Base-by-base conservation (phyloP, 2,329 filamentous ascomycete species). In the Orbilia oligospora region DNA sequence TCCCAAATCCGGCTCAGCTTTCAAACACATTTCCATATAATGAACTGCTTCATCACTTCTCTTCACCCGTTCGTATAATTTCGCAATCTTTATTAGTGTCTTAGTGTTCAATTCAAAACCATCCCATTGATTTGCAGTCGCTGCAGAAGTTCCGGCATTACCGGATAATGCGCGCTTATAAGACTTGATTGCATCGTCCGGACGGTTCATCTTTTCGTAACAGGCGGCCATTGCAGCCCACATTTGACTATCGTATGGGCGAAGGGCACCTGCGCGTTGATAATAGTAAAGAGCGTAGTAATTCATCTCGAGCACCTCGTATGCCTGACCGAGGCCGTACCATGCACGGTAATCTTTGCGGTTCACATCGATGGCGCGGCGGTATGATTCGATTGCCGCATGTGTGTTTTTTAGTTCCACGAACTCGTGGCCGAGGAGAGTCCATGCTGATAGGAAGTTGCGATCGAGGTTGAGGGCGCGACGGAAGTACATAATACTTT, bases 401-500 rank as follows among this genome's bases (percentile, higher is more conserved):
- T 99, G 96, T 0, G 95, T 98, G 83, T 99, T 99, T 83, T 98
- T 99, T 85, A 99, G 90, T 84, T 99, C 96, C 68, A 98, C 94
- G 82, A 97, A 99, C 84, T 99, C 96, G 84, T 99, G 96, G 0
- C 96, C 96, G 95, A 99, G 98, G 0, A 99, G 87, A 0, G 96
- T 99, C 96, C 96, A 99, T 0, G 96, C 96, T 0, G 94, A 97
- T 16, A 97, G 88, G 83, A 96, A 99, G 27, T 91, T 91, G 9
- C 95, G 91, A 83, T 99, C 96, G 0, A 99, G 87, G 0, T 93
- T 97, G 20, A 99, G 86, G 0, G 96, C 96, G 22, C 96, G 91
- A 2, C 96, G 92, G 86, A 99, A 99, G 85, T 98, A 98, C 86
- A 97, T 94, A 67, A 99, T 94, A 0, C 96, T 95, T 83, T 99